Evolutionary conservation across 2,329 filamentous ascomycete species (phyloP).

Genomic region (Calycina herbarum): DNA sequence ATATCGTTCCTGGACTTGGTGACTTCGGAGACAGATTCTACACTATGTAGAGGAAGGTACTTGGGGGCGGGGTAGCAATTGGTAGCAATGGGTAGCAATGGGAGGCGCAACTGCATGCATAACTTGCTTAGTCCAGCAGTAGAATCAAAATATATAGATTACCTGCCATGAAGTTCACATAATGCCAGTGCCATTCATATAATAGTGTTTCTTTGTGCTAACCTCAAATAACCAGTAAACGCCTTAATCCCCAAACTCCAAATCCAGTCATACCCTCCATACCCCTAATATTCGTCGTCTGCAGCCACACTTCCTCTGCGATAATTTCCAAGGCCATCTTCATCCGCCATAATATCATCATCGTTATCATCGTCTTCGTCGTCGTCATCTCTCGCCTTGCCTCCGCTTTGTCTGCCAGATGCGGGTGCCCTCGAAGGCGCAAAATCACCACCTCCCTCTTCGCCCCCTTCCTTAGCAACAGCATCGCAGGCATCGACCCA

Average conservation of each 20-base stretch:
- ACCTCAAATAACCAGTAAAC: conserved; percentile 12
- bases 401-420: conserved; percentile 21
- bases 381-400: conserved; percentile 30
- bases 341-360: conserved; percentile 40
- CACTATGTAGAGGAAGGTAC: conserved; percentile 63
- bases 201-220: not conserved
- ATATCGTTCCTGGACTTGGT: conserved; percentile 89
- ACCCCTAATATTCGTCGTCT: conserved; percentile 54
- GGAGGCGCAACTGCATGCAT: not conserved
- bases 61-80: not conserved
- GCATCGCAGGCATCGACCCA: conserved; percentile 95
- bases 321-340: conserved; percentile 53
- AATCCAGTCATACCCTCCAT: conserved; percentile 4
- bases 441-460: conserved; percentile 35
- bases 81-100: not conserved
- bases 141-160: not conserved
- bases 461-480: conserved; percentile 62
- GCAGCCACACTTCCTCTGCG: conserved; percentile 53
- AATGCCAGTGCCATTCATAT: not conserved
- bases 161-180: not conserved
- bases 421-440: conserved; percentile 28
- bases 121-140: not conserved
- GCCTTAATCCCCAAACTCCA: conserved; percentile 24
- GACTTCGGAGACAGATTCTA: conserved; percentile 97
- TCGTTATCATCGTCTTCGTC: conserved; percentile 35